These are phyloP conservation scores for Fomitopsis betulina DNA, from an alignment of 1,284 basidiomycete genomes.

Conservation along the genomic window DNA sequence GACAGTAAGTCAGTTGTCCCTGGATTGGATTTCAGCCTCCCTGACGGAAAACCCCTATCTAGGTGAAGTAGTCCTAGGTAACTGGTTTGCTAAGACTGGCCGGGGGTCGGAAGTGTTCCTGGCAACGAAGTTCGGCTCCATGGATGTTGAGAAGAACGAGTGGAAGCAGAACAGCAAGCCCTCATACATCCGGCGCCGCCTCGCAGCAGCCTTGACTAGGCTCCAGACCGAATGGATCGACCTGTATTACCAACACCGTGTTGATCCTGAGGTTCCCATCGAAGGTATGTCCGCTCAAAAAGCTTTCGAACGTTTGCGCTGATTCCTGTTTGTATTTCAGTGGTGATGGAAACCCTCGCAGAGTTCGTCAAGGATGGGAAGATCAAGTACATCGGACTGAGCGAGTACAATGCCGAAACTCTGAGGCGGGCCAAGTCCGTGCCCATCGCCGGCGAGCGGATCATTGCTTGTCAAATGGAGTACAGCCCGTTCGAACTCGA, in stretches of 20 bases:
- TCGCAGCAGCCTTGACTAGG: slow-evolving; percentile 19
- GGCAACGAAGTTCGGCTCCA: slow-evolving; percentile 28
- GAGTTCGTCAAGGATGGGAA: background rate
- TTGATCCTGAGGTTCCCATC: slow-evolving; percentile 21
- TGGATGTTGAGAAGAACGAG: background rate
- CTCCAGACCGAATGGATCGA: slow-evolving; percentile 25
- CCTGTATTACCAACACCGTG: slow-evolving; percentile 27
- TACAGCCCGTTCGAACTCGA: slow-evolving; percentile 38
- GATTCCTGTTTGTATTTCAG: background rate
- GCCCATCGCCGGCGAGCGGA: slow-evolving; percentile 27
- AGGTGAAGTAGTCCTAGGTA: slow-evolving; percentile 6
- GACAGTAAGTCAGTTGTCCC: slow-evolving; percentile 7
- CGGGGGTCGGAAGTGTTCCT: slow-evolving; percentile 40
- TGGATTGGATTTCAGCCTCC: background rate
- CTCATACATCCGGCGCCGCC: slow-evolving; percentile 17
- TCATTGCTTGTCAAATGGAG: slow-evolving; percentile 36
- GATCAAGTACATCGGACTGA: background rate
- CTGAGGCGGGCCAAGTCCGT: slow-evolving; percentile 32
- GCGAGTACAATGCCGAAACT: background rate
- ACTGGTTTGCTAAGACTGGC: slow-evolving; percentile 33
- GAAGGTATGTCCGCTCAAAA: background rate
- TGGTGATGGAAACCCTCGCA: background rate
- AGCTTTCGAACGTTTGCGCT: background rate
- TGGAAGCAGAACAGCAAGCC: slow-evolving; percentile 9
- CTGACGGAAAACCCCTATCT: background rate